Conservation (phyloP, 805 yeast species). For the Metschnikowia lunata region DNA sequence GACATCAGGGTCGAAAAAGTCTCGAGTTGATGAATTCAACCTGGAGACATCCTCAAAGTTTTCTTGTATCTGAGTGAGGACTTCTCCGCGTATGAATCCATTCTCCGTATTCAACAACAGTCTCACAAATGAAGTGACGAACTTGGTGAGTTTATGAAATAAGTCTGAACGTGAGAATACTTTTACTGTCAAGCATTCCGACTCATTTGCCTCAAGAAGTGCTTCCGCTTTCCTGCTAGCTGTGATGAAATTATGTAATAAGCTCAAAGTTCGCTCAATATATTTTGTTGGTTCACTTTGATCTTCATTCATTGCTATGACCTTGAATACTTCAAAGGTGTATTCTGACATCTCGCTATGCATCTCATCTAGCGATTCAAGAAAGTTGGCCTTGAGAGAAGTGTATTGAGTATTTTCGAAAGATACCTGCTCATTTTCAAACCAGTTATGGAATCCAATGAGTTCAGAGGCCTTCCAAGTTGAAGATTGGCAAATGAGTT, state of each 20-base stretch:
- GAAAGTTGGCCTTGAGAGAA: background rate
- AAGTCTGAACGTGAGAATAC: conserved; percentile 2
- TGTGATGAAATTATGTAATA: conserved; percentile 26
- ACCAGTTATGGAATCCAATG: conserved; percentile 34
- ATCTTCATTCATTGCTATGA: background rate
- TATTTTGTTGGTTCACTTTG: background rate
- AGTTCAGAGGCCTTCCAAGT: conserved; percentile 26
- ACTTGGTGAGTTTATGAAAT: conserved; percentile 2
- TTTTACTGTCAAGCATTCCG: conserved; percentile 1
- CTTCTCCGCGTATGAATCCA: background rate
- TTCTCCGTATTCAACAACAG: background rate
- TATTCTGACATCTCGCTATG: background rate
- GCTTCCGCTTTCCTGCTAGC: conserved; percentile 23
- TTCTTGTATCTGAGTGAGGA: background rate
- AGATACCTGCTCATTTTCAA: conserved; percentile 16
- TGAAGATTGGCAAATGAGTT: conserved; percentile 13
- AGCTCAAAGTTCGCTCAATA: conserved; percentile 9
- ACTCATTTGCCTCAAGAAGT: conserved; percentile 6
- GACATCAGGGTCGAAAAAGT: conserved; percentile 13
- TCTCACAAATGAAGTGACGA: conserved; percentile 1
- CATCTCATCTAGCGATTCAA: background rate
- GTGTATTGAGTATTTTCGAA: conserved; percentile 5
- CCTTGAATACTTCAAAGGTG: background rate
- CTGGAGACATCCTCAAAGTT: background rate
- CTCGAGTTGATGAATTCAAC: conserved; percentile 18